Base-by-base conservation (phyloP, 176 grass and related monocot genomes). In the Zea luxurians region DNA sequence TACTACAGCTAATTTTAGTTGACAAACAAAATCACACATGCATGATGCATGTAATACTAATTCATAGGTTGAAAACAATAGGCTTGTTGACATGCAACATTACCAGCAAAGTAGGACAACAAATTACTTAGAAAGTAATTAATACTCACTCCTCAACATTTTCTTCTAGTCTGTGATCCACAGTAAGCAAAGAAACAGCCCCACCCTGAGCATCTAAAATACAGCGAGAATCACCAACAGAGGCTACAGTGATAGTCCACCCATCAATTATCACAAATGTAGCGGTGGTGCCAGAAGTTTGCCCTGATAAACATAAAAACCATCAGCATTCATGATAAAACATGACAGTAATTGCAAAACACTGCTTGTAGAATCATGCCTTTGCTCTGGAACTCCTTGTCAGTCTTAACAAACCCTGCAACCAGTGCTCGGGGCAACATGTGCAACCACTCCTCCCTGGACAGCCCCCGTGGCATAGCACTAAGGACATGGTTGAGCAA, bases 221-320 rank as follows among this genome's bases (percentile, higher is more conserved):
- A 85, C 91, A 93, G 13, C 94, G 89, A 20, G 94, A 97, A 70
- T 97, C 94, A 0, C 94, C 94, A 78, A 97, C 94, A 49, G 94
- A 97, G 11, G 94, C 94, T 80, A 97, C 91, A 11, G 94, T 97
- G 81, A 97, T 87, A 45, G 87, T 93, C 94, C 94, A 97, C 57
- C 94, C 89, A 47, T 97, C 94, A 13, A 97, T 97, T 78, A 97
- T 92, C 63, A 90, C 94, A 80, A 97, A 97, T 69, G 94, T 97
- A 37, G 83, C 94, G 36, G 94, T 97, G 59, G 94, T 97, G 45
- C 94, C 94, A 21, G 94, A 97, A 57, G 94, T 93, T 97, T 88
- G 91, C 20, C 91, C 91, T 93, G 83, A 20, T 71, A 76, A 38
- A 87, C 48, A 61, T 37, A 65, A 62, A 47, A 44, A 17, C 10